Conservation (phyloP, 352 stramenopile genomes). For the Phytophthora boehmeriae region DNA sequence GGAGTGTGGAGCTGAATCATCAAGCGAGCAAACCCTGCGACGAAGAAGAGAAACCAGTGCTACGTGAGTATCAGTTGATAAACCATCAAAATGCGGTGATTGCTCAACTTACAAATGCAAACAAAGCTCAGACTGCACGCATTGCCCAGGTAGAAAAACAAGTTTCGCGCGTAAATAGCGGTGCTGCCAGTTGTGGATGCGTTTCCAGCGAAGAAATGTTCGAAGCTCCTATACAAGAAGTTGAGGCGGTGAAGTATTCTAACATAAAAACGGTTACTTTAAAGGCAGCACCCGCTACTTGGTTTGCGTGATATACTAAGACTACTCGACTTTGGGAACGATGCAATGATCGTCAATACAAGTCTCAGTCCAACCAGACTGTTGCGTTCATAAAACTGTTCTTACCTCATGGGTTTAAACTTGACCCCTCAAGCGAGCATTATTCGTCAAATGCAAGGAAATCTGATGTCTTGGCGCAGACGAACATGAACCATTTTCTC, state of each 20-base stretch:
- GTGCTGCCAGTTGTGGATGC: neutral
- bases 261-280: neutral
- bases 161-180: neutral
- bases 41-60: neutral
- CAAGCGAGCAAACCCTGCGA: neutral
- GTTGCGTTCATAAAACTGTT: slow-evolving; percentile 16
- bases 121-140: neutral
- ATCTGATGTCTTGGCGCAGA: slow-evolving; percentile 1
- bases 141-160: neutral
- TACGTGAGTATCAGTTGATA: slow-evolving; percentile 1
- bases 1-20: slow-evolving; percentile 7
- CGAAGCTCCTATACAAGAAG: neutral
- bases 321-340: slow-evolving; percentile 9
- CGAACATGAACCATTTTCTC: slow-evolving; percentile 9
- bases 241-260: neutral
- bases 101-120: neutral
- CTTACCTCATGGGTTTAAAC: slow-evolving; percentile 6
- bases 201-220: neutral
- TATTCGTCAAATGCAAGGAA: neutral
- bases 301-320: slow-evolving; percentile 15
- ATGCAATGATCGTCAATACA: slow-evolving; percentile 6
- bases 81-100: slow-evolving; percentile 4
- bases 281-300: slow-evolving; percentile 1
- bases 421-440: slow-evolving; percentile 2
- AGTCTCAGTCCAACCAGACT: slow-evolving; percentile 14